Conservation (phyloP, 2,329 filamentous ascomycete genomes). For the Zasmidium angulare region DNA sequence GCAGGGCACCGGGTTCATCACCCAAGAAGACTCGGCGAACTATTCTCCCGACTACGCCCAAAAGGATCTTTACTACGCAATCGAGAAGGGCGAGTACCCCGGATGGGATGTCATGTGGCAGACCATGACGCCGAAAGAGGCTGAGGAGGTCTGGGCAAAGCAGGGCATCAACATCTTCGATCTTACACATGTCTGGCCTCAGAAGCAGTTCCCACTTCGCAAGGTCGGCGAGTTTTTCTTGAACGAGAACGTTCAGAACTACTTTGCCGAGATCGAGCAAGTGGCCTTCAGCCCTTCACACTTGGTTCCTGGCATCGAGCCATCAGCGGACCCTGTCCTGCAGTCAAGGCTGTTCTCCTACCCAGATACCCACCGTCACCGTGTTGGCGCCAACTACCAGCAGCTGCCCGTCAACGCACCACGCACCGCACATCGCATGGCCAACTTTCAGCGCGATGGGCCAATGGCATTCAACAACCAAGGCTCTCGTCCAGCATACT, state of each 20-base stretch:
- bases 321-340: slow-evolving; percentile 68
- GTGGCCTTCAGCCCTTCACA: slow-evolving; percentile 68
- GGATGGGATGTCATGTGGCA: slow-evolving; percentile 54
- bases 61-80: slow-evolving; percentile 54
- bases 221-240: slow-evolving; percentile 55
- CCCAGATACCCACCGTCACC: slow-evolving; percentile 63
- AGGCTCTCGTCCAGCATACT: slow-evolving; percentile 58
- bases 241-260: slow-evolving; percentile 59
- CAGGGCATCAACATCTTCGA: slow-evolving; percentile 57
- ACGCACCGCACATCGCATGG: slow-evolving; percentile 56
- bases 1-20: slow-evolving; percentile 54
- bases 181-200: slow-evolving; percentile 56
- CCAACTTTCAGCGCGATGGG: slow-evolving; percentile 72
- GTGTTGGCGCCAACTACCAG: slow-evolving; percentile 59
- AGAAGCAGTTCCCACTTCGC: slow-evolving; percentile 52
- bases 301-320: slow-evolving; percentile 66
- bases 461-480: slow-evolving; percentile 68
- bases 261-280: slow-evolving; percentile 68
- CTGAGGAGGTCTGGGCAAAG: slow-evolving; percentile 53
- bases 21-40: slow-evolving; percentile 51
- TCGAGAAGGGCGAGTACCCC: slow-evolving; percentile 54
- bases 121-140: slow-evolving; percentile 54
- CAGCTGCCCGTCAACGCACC: slow-evolving; percentile 56
- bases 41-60: slow-evolving; percentile 55
- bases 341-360: slow-evolving; percentile 71